Percentiles rank a stretch among this genome's conserved stretches.
Conservation (phyloP, 495 filamentous ascomycete species). For the Thozetella sp. region DNA sequence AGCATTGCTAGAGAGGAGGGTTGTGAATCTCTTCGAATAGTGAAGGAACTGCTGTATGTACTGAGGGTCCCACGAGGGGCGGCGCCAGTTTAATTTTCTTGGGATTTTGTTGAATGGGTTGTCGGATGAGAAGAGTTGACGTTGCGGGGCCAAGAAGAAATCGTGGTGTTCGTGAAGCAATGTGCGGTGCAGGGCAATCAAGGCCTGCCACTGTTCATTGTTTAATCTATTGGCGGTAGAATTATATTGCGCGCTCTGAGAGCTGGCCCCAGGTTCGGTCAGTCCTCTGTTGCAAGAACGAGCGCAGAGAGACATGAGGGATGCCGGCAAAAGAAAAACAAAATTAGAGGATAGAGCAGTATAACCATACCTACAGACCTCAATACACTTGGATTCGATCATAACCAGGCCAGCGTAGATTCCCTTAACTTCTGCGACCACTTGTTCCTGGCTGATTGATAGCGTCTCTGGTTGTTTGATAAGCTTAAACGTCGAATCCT, state of each 20-base stretch:
- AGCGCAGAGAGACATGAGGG: no score
- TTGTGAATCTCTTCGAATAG: no score
- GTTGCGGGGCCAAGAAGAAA: slow-evolving; percentile 76
- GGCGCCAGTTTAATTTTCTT: no score
- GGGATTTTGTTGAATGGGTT: no score
- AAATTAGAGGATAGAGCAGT: no score
- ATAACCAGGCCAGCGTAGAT: slow-evolving; percentile 79
- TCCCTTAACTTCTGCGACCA: slow-evolving; percentile 68
- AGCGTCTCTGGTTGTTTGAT: slow-evolving; percentile 63
- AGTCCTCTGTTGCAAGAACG: no score
- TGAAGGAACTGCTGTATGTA: no score
- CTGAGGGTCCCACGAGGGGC: no score
- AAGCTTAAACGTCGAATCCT: slow-evolving; percentile 21
- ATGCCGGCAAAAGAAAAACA: no score
- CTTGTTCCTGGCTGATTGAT: slow-evolving; percentile 72
- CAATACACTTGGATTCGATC: slow-evolving; percentile 79
- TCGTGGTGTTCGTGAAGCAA: slow-evolving; percentile 77
- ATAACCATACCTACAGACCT: no score
- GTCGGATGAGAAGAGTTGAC: slow-evolving; percentile 66
- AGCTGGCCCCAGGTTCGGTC: no score
- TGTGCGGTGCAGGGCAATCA: slow-evolving; percentile 72
- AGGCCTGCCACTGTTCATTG: slow-evolving; percentile 69
- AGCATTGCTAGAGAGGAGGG: no score
- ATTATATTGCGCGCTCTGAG: slow-evolving; percentile 46
- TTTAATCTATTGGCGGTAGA: slow-evolving; percentile 43